These are phyloP conservation scores for Erythrophleum fordii DNA, from an alignment of 306 rosid genomes.

Conservation along the genomic window DNA sequence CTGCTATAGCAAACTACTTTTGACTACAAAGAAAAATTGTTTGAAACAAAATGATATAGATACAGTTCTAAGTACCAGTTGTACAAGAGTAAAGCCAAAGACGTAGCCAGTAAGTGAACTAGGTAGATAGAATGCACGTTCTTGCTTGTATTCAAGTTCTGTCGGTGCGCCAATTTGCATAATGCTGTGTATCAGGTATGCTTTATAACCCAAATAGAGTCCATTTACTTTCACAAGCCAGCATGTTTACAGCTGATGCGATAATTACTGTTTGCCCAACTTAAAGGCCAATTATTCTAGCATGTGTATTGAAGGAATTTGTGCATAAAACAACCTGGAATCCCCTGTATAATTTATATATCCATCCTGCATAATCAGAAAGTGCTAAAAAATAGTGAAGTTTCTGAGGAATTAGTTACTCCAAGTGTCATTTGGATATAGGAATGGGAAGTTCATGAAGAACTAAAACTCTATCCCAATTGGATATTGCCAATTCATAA, in stretches of 20 bases:
- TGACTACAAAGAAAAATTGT: neutral
- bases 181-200: slow-evolving; percentile 64
- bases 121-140: slow-evolving; percentile 83
- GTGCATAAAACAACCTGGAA: slow-evolving; percentile 75
- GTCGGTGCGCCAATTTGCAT: slow-evolving; percentile 86
- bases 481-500: too few species aligned
- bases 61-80: slow-evolving; percentile 59
- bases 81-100: slow-evolving; percentile 72
- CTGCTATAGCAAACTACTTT: neutral
- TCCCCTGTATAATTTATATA: too few species aligned
- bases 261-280: slow-evolving; percentile 89
- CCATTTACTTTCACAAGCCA: slow-evolving; percentile 27
- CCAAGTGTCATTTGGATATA: neutral
- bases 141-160: slow-evolving; percentile 80
- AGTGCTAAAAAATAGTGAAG: neutral
- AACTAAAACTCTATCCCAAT: too few species aligned
- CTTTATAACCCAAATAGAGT: slow-evolving; percentile 13
- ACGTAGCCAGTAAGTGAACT: slow-evolving; percentile 73
- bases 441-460: too few species aligned
- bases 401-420: slow-evolving; percentile 22
- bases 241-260: slow-evolving; percentile 69
- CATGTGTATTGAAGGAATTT: slow-evolving; percentile 61
- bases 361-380: slow-evolving; percentile 61
- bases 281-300: slow-evolving; percentile 71
- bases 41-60: neutral